Evolutionary conservation across 768 basidiomycete species (phyloP), one percentile per base, ranked within the genome.

Genomic region (Psilocybe cubensis): DNA sequence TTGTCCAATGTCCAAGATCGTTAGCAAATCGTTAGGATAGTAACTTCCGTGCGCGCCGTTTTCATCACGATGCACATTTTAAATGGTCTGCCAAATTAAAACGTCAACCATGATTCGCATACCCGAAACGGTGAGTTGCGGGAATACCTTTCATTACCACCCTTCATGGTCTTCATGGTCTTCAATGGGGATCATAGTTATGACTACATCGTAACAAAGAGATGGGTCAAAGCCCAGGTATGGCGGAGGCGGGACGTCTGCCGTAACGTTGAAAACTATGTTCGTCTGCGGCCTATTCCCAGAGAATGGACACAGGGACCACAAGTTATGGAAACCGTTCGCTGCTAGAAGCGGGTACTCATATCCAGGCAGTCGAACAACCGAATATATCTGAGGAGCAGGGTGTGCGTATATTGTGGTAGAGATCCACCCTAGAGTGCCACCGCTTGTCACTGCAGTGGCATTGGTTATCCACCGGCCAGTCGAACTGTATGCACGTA

Each of bases 391-490:
- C 38, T 74, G 60, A 31, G 75, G 70, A 11, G 74, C 75, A 10
- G 72, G 66, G 3, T 47, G 56, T 8, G 60, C 57, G 60, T 66
- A 72, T 7, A 66, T 53, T 12, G 67, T 70, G 45, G 75, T 76
- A 35, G 76, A 72, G 17, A 71, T 56, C 76, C 81, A 76, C 48
- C 67, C 73, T 10, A 77, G 67, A 6, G 70, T 63, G 24, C 60
- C 62, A 12, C 72, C 72, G 41, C 71, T 74, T 10, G 57, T 61
- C 8, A 72, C 58, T 20, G 68, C 66, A 1, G 77, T 79, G 11
- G 76, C 75, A 55, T 79, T 80, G 4, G 76, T 76, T 44, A 63
- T 63, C 73, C 74, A 77, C 18, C 68, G 60, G 17, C 75, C 75
- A 2, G 62, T 65, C 25, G 65, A 20, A n/a, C 57, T 60, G 53